These are phyloP conservation scores for Phytophthora sp. DNA, from an alignment of 352 stramenopile genomes.

Conservation along the genomic window DNA sequence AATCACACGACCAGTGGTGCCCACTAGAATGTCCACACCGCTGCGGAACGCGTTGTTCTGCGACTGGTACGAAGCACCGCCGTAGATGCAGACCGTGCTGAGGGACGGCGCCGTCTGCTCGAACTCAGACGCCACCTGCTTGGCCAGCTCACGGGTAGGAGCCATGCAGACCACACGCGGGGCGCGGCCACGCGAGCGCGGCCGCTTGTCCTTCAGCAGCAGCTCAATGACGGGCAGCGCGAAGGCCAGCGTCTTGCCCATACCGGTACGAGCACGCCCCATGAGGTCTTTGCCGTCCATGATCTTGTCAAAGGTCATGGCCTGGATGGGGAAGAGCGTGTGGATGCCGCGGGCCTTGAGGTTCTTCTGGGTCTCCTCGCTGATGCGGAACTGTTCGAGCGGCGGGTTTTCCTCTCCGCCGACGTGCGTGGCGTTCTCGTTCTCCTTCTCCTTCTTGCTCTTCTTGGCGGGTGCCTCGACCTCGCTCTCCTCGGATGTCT, in stretches of 20 bases:
- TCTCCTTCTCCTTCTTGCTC: conserved; percentile 49
- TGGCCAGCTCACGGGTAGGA: conserved; percentile 97
- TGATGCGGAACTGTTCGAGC: conserved; percentile 78
- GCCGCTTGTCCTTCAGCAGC: conserved; percentile 86
- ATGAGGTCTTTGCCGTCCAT: conserved; percentile 97
- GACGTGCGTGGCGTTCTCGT: conserved; percentile 41
- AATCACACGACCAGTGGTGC: conserved; percentile 92
- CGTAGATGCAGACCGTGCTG: conserved; percentile 92
- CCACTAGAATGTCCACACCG: conserved; percentile 93
- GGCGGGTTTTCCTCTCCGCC: conserved; percentile 69
- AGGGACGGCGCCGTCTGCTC: conserved; percentile 81
- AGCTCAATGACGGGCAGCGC: conserved; percentile 95
- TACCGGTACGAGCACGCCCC: conserved; percentile 96
- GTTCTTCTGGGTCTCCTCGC: conserved; percentile 57
- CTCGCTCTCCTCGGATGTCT: conserved; percentile 66
- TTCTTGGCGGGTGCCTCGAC: conserved; percentile 45
- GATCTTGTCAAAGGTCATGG: conserved; percentile 96
- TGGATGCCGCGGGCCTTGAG: conserved; percentile 84
- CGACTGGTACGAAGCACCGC: conserved; percentile 88
- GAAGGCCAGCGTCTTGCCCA: conserved; percentile 99
- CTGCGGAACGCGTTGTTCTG: conserved; percentile 90
- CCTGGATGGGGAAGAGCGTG: conserved; percentile 92
- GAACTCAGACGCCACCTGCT: conserved; percentile 95
- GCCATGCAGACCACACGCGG: conserved; percentile 97
- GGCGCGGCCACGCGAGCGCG: conserved; percentile 66